Base-by-base conservation (phyloP, 1,284 basidiomycete genomes). In the Porogramme epimiltina region DNA sequence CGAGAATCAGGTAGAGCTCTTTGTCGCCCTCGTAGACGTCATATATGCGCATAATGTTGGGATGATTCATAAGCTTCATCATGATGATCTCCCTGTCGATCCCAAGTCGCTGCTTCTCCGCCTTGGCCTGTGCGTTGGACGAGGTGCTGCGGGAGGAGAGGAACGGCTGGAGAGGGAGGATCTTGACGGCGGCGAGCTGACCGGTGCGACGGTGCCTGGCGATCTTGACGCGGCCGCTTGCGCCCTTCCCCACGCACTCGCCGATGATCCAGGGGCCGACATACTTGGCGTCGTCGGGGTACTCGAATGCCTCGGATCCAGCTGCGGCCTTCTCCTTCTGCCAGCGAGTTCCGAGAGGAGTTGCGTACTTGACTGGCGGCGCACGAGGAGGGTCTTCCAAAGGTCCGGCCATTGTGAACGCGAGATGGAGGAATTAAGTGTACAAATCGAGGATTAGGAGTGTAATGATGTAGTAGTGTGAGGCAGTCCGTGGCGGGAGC, bases 41-140 rank as follows among this genome's bases (percentile, higher is more conserved):
- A 73, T 93, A 98, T 45, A 99, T 87, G 60, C 91, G 90, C 75
- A 97, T 82, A 58, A 99, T 91, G 72, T 98, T 98, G 3, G 95
- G 96, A 67, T 99, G 96, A 66, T 96, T 93, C 84, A 99, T 98
- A 64, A 93, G 88, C 73, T 98, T 98, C 96, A 99, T 98, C 84
- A 99, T 98, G 62, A 94, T 94, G 59, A 99, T 98, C 72, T 99
- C 97, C 56, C 94, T 79, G 71, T 99, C 95, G 61, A 99, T 92
- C 6, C 94, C 93, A 40, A 95, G 83, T 51, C 94, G 82, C 62
- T 93, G 87, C 74, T 95, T 96, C 64, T 97, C 93, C 2, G 84
- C 80, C 69, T 93, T 92, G 13, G 81, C 84, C 64, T 91, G 85
- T 34, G 87, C 85, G 24, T 81, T 79, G 63, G 91, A 74, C 52